Conservation (phyloP, 768 basidiomycete genomes). For the Wakefieldia striispora region DNA sequence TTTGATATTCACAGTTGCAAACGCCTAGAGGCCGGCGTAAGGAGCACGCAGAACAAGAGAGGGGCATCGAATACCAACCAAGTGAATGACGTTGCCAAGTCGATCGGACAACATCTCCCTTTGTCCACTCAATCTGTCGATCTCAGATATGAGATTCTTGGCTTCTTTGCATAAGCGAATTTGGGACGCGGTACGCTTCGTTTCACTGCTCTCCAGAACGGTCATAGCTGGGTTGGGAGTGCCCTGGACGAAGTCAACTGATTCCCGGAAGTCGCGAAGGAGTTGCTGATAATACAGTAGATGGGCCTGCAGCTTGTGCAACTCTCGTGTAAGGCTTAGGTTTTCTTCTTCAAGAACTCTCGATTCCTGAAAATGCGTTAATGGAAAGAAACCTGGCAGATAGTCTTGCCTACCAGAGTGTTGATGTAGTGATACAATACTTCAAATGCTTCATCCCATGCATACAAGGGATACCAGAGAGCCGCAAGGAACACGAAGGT, state of each 20-base stretch:
- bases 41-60: neutral
- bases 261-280: slow-evolving; percentile 50
- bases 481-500: slow-evolving; percentile 53
- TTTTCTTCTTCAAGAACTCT: slow-evolving; percentile 41
- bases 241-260: slow-evolving; percentile 45
- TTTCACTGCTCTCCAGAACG: slow-evolving; percentile 8
- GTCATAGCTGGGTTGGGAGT: slow-evolving; percentile 51
- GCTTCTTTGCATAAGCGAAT: slow-evolving; percentile 47
- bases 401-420: slow-evolving; percentile 37
- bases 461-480: slow-evolving; percentile 60
- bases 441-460: slow-evolving; percentile 62
- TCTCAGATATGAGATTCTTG: slow-evolving; percentile 47
- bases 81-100: slow-evolving; percentile 34
- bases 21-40: slow-evolving; percentile 40
- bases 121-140: slow-evolving; percentile 41
- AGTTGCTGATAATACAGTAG: slow-evolving; percentile 55
- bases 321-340: slow-evolving; percentile 47
- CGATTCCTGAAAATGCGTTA: slow-evolving; percentile 39
- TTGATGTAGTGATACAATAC: slow-evolving; percentile 49
- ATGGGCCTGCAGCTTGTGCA: slow-evolving; percentile 59
- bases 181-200: slow-evolving; percentile 22
- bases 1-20: slow-evolving; percentile 53
- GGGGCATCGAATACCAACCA: slow-evolving; percentile 20
- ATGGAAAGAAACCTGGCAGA: neutral
- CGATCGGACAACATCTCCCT: slow-evolving; percentile 32